Evolutionary conservation across 257 asterid species (phyloP), one percentile per base, ranked within the genome.

Genomic region (Solanum habrochaites): DNA sequence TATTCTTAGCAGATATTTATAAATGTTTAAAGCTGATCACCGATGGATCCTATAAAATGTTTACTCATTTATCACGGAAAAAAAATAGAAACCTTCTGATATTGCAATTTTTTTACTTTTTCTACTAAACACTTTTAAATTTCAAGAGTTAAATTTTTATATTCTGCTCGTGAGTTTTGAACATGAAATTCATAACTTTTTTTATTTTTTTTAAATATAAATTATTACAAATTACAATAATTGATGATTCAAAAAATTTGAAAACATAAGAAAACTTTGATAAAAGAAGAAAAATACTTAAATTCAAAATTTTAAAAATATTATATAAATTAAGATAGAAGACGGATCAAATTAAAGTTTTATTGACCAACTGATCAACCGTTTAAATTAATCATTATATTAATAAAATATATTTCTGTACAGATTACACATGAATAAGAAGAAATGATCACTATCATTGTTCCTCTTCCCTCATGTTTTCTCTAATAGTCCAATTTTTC

Each of bases 401-500:
- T 5, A n/a, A 7, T 77, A 42, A 71, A 77, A 42, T 42, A 14
- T n/a, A 8, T 13, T 9, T 42, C 12, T n/a, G 35, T 77, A 77
- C 62, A 75, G 37, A 75, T 77, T 42, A 77, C 83, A 42, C 83
- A 25, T 77, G 83, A 77, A 62, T 62, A 77, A 77, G 12, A 45
- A 43, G n/a, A 42, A 43, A 78, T 45, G 2, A 45, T 77, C 60
- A 77, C 25, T 47, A 47, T 80, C 67, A 80, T 80, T 80, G 1
- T 31, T 80, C 85, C 67, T 80, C 45, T 11, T 37, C 67, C 85
- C 20, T 47, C 69, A 29, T 80, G 67, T 80, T 80, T 47, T 49
- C 29, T 67, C 69, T 80, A 80, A 11, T 80, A 80, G 49, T 80
- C 85, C 69, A 80, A 29, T 32, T 49, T 80, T 15, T 15, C 42